Percentiles rank a stretch among this genome's conserved stretches.
These are phyloP conservation scores for Vickermania spadyakhi DNA, from an alignment of 208 protist species.

Conservation along the genomic window DNA sequence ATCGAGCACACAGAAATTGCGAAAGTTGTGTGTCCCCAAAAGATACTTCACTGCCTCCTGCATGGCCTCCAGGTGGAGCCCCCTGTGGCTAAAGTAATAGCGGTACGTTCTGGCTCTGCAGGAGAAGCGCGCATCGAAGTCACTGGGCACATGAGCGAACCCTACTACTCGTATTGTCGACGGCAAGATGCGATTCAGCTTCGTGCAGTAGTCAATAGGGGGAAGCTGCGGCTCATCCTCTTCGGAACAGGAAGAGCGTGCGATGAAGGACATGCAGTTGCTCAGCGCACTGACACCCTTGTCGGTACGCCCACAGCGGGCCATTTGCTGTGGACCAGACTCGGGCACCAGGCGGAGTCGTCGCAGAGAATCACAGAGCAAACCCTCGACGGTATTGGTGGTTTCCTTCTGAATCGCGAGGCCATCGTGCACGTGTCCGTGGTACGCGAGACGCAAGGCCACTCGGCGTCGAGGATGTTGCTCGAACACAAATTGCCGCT, in stretches of 20 bases:
- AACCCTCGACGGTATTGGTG: constrained; percentile 71
- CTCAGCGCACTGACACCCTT: constrained; percentile 86
- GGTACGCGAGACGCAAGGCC: constrained; percentile 77
- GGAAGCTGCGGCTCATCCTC: constrained; percentile 26
- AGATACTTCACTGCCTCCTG: constrained; percentile 66
- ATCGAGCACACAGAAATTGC: constrained; percentile 97
- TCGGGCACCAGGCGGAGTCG: constrained; percentile 51
- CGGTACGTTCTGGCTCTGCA: constrained; percentile 87
- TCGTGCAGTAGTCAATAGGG: constrained; percentile 88
- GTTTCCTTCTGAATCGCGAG: constrained; percentile 78
- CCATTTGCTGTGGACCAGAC: constrained; percentile 47
- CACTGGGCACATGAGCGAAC: constrained; percentile 81
- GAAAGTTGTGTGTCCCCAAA: constrained; percentile 94
- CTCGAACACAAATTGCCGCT: constrained; percentile 42
- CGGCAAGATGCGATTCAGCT: constrained; percentile 93
- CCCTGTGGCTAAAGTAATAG: constrained; percentile 87
- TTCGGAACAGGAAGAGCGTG: constrained; percentile 41
- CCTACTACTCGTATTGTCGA: constrained; percentile 91
- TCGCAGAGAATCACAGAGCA: constrained; percentile 37
- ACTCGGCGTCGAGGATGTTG: constrained; percentile 75
- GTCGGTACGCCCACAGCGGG: constrained; percentile 79
- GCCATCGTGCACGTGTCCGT: constrained; percentile 75
- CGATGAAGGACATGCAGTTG: constrained; percentile 64
- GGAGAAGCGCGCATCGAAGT: constrained; percentile 90
- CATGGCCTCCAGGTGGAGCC: constrained; percentile 87